Percentiles rank a stretch among this genome's conserved stretches.
phyloP scores from a whole-genome alignment of 371 early-diverging fungal species.

The Mortierella sp. region DNA sequence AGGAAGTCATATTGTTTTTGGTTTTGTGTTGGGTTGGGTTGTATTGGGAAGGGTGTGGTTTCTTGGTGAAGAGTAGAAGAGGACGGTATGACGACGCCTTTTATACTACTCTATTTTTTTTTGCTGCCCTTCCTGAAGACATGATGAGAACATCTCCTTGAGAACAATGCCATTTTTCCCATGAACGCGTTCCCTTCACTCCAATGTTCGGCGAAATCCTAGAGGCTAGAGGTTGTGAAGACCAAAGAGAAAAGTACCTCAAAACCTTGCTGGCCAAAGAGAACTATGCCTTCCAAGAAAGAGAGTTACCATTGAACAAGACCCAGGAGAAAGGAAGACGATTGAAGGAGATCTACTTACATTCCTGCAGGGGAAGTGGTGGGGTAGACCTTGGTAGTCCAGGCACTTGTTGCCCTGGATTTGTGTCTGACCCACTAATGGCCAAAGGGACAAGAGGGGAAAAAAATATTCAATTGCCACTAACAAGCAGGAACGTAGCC shows the following conservation, averaged over 20 bases:
- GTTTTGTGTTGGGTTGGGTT: neutral
- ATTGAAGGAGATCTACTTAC: neutral
- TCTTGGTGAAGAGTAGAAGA: neutral
- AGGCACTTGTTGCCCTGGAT: neutral
- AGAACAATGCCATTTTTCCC: too few species aligned
- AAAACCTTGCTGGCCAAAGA: slow-evolving; percentile 10
- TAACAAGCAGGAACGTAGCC: neutral
- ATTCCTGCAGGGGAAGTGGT: neutral
- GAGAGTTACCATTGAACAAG: neutral
- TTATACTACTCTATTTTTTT: neutral
- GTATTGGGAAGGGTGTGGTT: neutral
- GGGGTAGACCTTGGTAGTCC: neutral
- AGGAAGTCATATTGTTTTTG: neutral
- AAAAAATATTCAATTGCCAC: neutral
- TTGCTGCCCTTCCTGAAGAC: neutral
- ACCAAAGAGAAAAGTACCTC: neutral
- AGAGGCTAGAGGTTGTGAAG: neutral
- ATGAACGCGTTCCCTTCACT: neutral
- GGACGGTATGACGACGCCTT: neutral
- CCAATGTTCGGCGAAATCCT: neutral
- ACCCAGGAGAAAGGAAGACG: neutral
- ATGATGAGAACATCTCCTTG: neutral
- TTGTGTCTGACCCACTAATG: neutral
- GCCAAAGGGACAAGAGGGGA: neutral
- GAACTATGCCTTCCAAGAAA: neutral